phyloP scores from a whole-genome alignment of 441 rosid genomes.

The Adansonia rubrostipa region DNA sequence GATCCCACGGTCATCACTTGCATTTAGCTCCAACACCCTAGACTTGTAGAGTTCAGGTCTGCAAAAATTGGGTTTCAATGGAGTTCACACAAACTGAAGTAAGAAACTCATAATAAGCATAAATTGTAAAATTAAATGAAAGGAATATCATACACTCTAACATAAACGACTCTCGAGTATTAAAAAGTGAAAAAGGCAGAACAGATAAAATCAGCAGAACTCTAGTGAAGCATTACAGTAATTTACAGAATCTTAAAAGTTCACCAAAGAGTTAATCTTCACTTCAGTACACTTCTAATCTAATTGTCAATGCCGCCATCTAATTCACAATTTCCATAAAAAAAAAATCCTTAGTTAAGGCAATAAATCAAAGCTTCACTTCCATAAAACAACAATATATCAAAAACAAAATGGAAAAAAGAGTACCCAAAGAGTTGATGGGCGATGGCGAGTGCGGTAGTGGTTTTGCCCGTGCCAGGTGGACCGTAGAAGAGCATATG shows the following conservation, averaged over 20 bases:
- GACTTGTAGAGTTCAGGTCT: slow-evolving; percentile 94
- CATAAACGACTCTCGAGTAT: background rate
- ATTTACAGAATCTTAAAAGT: background rate
- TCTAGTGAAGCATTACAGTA: background rate
- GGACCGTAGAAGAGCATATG: slow-evolving; percentile 98
- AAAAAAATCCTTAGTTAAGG: background rate
- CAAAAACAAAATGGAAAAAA: no score
- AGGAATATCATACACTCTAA: background rate
- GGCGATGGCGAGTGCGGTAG: slow-evolving; percentile 92
- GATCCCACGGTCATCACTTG: slow-evolving; percentile 98
- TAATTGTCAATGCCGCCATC: background rate
- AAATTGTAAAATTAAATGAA: slow-evolving; percentile 9
- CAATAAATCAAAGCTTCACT: background rate
- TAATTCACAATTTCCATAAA: slow-evolving; percentile 3
- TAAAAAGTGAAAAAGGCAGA: background rate
- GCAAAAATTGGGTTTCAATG: slow-evolving; percentile 27
- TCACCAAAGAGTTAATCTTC: slow-evolving; percentile 2
- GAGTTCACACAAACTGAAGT: slow-evolving; percentile 9
- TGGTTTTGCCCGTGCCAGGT: slow-evolving; percentile 94
- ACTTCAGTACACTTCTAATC: background rate
- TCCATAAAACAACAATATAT: background rate
- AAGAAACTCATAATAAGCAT: background rate
- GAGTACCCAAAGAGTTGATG: slow-evolving; percentile 86
- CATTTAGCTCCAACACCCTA: slow-evolving; percentile 95
- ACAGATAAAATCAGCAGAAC: background rate